Evolutionary conservation across 305 asterid genomes (phyloP).

Genomic region (Solanum hybrid): DNA sequence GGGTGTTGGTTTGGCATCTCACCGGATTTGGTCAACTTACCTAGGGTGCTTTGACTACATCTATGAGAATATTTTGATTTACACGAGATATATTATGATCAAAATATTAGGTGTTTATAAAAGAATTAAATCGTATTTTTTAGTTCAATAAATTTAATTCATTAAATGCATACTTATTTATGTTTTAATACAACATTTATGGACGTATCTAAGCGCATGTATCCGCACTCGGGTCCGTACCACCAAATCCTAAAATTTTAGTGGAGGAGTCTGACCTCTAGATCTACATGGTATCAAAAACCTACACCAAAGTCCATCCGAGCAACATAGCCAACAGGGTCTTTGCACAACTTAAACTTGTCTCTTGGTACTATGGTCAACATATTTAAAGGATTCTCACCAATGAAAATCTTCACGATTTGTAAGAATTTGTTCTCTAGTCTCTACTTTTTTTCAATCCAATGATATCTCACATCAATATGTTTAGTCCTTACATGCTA

Average conservation of each 20-base stretch:
- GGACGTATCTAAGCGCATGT: not conserved
- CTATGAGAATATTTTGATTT: not conserved
- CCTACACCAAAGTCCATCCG: not conserved
- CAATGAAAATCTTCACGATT: not conserved
- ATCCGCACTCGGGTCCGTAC: not conserved
- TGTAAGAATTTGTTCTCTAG: not conserved
- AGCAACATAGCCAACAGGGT: not conserved
- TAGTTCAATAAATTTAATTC: not conserved
- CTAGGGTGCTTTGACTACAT: not conserved
- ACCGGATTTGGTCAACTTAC: not conserved
- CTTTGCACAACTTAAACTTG: not conserved
- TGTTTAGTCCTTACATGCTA: not conserved
- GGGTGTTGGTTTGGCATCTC: not conserved
- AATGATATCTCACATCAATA: conserved; percentile 4
- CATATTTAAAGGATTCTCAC: not conserved
- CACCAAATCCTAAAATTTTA: not conserved
- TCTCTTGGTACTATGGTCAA: not conserved
- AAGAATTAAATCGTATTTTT: not conserved
- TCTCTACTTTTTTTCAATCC: not conserved
- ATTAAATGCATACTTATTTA: not conserved
- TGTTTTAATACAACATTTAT: not conserved
- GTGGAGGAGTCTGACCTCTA: not conserved
- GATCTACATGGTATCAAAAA: not conserved
- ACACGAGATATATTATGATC: not conserved
- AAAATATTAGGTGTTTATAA: not conserved